Evolutionary conservation across 2,329 filamentous ascomycete species (phyloP), one percentile per base, ranked within the genome.

Genomic region (Venturia pyrina): DNA sequence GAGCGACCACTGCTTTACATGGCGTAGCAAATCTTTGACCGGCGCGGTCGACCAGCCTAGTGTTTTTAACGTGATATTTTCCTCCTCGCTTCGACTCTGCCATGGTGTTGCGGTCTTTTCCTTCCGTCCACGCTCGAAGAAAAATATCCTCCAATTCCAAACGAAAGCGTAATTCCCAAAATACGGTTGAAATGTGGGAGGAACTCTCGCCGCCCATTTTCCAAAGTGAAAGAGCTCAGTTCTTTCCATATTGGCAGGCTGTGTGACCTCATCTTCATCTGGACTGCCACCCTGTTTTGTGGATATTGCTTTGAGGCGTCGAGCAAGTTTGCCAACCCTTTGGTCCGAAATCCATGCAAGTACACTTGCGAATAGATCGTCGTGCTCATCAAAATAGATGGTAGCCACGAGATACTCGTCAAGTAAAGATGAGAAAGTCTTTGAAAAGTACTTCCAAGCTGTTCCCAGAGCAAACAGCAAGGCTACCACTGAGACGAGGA

Each of bases 151-250:
- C 3, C 79, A 76, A 1, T 76, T 72, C 66, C 78, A 75, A 68
- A 73, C 78, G 69, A 83, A 79, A 46, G 69, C 72, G 67, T 82
- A 76, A 37, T 71, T 71, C 1, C 81, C 81, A 63, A 78, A 79
- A 66, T 80, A 79, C 0, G 81, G 81, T 66, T 82, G 79, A 66
- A 80, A 83, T 3, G 75, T 74, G 1, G 79, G 80, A 1, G 81
- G 81, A 3, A 78, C 75, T 5, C 77, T 77, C 43, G 79, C 78
- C 13, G 76, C 75, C 78, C 79, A 82, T 67, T 79, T 79, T 66
- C 78, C 78, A 69, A 79, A 82, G 68, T 82, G 80, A 71, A 83
- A 80, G 60, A 81, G 75, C 2, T 76, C 78, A 13, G 75, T 71
- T 21, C 77, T 74, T 57, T 75, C 75, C 13, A 57, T 10, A 5